Percentiles rank a stretch among this genome's conserved stretches.
phyloP scores from a whole-genome alignment of 2,329 filamentous ascomycete species.

The Fusarium solani-melongenae region DNA sequence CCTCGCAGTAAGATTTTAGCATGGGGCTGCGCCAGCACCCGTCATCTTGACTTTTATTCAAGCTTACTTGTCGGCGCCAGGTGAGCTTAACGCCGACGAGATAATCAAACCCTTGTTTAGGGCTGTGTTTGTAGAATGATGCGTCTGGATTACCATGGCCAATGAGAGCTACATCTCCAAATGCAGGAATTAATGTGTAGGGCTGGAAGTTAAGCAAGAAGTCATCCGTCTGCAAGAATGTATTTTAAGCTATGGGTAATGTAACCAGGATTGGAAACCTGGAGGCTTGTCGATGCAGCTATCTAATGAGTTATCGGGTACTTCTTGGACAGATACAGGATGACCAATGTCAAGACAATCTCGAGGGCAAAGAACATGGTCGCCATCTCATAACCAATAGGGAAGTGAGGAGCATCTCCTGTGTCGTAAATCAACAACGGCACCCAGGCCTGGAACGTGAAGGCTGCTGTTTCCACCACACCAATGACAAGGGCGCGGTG shows the following conservation, averaged over 20 bases:
- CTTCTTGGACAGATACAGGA: constrained; percentile 23
- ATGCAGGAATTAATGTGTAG: neutral
- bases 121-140: neutral
- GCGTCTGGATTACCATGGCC: neutral
- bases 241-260: neutral
- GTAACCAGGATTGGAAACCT: neutral
- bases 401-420: constrained; percentile 52
- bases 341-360: constrained; percentile 38
- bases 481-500: constrained; percentile 61
- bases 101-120: neutral
- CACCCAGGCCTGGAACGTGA: constrained; percentile 58
- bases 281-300: too few species aligned
- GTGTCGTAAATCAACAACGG: constrained; percentile 52
- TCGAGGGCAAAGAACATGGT: constrained; percentile 48
- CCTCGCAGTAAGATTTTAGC: neutral
- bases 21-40: neutral
- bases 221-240: neutral
- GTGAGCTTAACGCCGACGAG: neutral
- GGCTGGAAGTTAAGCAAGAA: neutral
- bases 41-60: neutral
- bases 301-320: neutral
- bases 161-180: neutral
- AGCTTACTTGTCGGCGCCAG: neutral
- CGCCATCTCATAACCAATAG: constrained; percentile 50
- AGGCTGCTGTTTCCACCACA: constrained; percentile 58